phyloP scores from a whole-genome alignment of 352 stramenopile genomes.

The Pythium pyrilobum region DNA sequence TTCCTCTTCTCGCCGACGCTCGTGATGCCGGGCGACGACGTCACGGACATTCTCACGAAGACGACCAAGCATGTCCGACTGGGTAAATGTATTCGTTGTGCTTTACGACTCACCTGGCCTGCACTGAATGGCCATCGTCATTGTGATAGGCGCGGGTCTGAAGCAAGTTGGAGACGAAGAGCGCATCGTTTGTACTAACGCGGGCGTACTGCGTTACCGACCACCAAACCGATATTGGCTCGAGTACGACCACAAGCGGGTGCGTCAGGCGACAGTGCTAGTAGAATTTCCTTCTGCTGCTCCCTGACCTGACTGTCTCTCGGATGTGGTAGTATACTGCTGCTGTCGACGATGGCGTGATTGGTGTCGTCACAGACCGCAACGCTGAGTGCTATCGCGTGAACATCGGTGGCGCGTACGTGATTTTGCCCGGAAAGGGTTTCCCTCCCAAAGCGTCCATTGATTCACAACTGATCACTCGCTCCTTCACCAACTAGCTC shows the following conservation, averaged over 20 bases:
- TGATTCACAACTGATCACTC: neutral
- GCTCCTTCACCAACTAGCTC: no score
- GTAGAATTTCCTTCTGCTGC: no score
- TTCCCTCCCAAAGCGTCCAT: no score
- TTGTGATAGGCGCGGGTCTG: constrained; percentile 46
- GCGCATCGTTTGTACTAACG: constrained; percentile 72
- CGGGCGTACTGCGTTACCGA: constrained; percentile 79
- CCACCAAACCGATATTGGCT: constrained; percentile 88
- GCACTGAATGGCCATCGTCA: no score
- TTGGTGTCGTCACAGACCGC: constrained; percentile 93
- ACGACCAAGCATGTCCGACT: constrained; percentile 64
- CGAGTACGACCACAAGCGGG: constrained; percentile 83
- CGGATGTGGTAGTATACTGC: constrained; percentile 48
- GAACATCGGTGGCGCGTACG: constrained; percentile 90
- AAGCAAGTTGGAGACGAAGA: constrained; percentile 46
- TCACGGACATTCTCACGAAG: constrained; percentile 72
- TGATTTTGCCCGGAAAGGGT: no score
- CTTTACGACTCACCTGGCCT: no score
- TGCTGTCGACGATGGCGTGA: constrained; percentile 87
- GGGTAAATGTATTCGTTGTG: constrained; percentile 23
- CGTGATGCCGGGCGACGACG: constrained; percentile 74
- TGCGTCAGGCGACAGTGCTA: no score
- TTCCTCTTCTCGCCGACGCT: constrained; percentile 68
- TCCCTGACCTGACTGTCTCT: no score
- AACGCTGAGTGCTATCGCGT: constrained; percentile 94